Evolutionary conservation across 2,329 filamentous ascomycete genomes (phyloP), one percentile per base, ranked within the genome.

Genomic region (Cercospora nicotianae): DNA sequence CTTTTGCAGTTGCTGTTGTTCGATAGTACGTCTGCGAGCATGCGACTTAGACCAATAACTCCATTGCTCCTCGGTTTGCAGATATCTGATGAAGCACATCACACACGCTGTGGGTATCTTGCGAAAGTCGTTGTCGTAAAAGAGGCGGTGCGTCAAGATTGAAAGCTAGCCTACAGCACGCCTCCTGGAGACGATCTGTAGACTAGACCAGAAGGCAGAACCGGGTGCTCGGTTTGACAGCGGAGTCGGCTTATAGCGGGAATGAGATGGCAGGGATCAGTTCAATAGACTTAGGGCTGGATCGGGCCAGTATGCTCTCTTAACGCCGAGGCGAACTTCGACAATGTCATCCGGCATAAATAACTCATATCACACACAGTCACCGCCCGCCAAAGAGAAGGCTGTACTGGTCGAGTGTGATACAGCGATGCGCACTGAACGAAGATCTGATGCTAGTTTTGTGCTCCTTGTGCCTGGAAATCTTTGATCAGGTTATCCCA

Each of bases 401-500:
- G 33, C 33, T 39, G 33, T 16, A 39, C 13, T 39, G 16, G 7
- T 42, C 8, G 10, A 48, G 20, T 48, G 45, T 48, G n/a, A 23
- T 48, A 1, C 13, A 23, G 45, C 36, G 36, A 42, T 3, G 36
- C n/a, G 36, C 36, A 42, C 36, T n/a, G 5, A n/a, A 42, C 3
- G 36, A 42, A 42, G 6, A 42, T 42, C 16, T n/a, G 36, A n/a
- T 16, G 36, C 36, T 42, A 42, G 16, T 42, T 48, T 18, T 48
- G 45, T 20, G 45, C 12, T 12, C 60, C 42, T 33, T 63, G 39
- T 18, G 59, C 20, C 26, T 61, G 59, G 26, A 23, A 61, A 9
- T 69, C 67, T 18, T 65, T 31, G 12, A 66, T 66, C 33, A 71
- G 53, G 39, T 71, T 66, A 39, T 71, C 67, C 67, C 69, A 71